Conservation (phyloP, 495 filamentous ascomycete genomes). For the Penicillium pulvis region DNA sequence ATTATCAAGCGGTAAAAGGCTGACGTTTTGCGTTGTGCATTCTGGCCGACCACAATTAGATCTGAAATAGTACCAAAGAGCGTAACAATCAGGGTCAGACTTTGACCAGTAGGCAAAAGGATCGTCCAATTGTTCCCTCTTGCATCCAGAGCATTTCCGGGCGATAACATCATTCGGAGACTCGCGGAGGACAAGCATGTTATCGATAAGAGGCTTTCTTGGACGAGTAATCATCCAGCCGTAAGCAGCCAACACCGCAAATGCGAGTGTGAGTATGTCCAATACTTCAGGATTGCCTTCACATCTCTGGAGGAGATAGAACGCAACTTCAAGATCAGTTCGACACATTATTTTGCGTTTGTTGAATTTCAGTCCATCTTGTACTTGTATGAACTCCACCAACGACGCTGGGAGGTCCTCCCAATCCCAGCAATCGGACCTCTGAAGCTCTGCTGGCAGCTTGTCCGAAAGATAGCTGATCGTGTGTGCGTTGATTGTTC, state of each 20-base stretch:
- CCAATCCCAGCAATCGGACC: conserved; percentile 4
- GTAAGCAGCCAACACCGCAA: neutral
- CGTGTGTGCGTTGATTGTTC: no score
- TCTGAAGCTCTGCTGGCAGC: neutral
- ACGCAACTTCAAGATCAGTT: neutral
- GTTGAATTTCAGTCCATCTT: neutral
- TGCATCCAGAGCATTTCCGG: conserved; percentile 1
- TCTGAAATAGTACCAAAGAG: neutral
- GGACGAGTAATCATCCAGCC: neutral
- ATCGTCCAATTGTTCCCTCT: neutral
- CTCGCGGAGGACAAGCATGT: neutral
- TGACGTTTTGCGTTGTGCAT: no score
- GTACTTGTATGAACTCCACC: neutral
- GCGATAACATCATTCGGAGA: neutral
- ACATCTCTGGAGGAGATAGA: neutral
- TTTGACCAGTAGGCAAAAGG: neutral
- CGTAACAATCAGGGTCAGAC: neutral
- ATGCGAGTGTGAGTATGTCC: neutral
- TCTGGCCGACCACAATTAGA: no score
- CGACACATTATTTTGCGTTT: neutral
- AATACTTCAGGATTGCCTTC: neutral
- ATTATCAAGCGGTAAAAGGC: no score
- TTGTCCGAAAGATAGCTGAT: neutral
- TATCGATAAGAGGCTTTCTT: neutral
- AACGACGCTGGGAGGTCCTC: neutral